Base-by-base conservation (phyloP, 768 basidiomycete genomes). In the Fistulinella prunicolor region DNA sequence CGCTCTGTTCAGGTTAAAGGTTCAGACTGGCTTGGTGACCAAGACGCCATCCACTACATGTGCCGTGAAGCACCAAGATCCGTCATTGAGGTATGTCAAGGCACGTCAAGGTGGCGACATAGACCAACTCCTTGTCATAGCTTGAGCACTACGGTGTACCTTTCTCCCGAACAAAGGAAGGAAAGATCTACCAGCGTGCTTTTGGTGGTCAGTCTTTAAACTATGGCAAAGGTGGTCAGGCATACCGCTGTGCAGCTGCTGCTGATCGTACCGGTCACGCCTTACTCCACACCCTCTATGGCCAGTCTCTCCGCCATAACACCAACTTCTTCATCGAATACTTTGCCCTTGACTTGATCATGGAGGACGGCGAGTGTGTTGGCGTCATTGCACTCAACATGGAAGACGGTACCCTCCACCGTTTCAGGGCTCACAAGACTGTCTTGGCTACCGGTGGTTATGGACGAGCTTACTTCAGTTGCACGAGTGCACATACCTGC, bases 251-350 rank as follows among this genome's bases (percentile, higher is more conserved):
- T 66, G 96, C 96, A 43, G 94, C 96, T 46, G 95, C 95, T 6
- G 96, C 96, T 47, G 96, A 99, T 70, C 90, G 96, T 68, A 99
- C 96, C 7, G 96, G 96, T 22, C 96, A 99, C 64, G 96, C 96
- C 19, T 83, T 99, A 64, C 83, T 99, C 37, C 96, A 99, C 77
- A 97, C 95, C 9, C 89, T 99, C 47, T 99, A 99, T 62, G 96
- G 96, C 58, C 96, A 99, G 76, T 98, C 95, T 49, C 83, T 99
- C 51, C 87, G 93, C 49, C 96, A 99, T 78, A 86, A 98, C 78
- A 98, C 96, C 68, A 95, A 98, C 73, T 99, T 97, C 74, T 99
- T 99, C 77, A 98, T 99, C 70, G 96, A 99, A 70, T 99, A 95
- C 72, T 98, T 99, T 68, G 96, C 95, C n/a, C 82, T 95, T 48